Conservation (phyloP, 768 basidiomycete genomes). For the Phylloporus sp. region DNA sequence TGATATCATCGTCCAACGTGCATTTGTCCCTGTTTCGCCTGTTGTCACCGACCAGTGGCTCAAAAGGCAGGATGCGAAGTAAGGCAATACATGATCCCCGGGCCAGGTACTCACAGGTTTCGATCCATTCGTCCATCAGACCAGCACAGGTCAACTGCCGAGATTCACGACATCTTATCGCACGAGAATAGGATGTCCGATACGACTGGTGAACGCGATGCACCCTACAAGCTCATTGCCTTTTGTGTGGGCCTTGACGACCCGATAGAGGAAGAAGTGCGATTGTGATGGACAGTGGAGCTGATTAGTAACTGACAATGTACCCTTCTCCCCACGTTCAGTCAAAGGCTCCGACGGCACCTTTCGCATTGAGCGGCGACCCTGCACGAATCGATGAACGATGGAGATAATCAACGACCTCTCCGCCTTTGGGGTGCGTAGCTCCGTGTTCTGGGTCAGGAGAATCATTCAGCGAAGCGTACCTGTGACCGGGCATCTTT, state of each 20-base stretch:
- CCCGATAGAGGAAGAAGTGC: not conserved
- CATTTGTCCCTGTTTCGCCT: slow-evolving; percentile 5
- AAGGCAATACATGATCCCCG: too few species aligned
- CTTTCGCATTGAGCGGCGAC: slow-evolving; percentile 1
- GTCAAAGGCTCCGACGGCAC: not conserved
- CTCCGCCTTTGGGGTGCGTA: slow-evolving; percentile 10
- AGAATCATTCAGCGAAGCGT: slow-evolving; percentile 20
- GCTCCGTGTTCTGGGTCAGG: slow-evolving; percentile 10
- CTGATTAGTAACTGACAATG: not conserved
- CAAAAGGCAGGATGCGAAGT: too few species aligned
- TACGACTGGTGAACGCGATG: too few species aligned
- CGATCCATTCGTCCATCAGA: not conserved
- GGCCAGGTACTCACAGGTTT: not conserved
- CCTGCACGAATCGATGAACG: slow-evolving; percentile 1
- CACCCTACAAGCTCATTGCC: too few species aligned
- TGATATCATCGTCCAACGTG: not conserved
- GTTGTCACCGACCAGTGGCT: slow-evolving; percentile 1
- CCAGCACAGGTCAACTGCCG: not conserved
- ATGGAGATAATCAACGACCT: slow-evolving; percentile 5
- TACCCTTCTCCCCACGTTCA: slow-evolving; percentile 8
- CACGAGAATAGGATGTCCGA: not conserved
- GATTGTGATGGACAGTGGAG: not conserved
- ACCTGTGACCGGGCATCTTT: slow-evolving; percentile 14
- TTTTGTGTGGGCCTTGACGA: not conserved
- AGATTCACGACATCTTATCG: not conserved